Evolutionary conservation across 805 yeast species (phyloP).

Genomic region (Yamadazyma phyllophila): DNA sequence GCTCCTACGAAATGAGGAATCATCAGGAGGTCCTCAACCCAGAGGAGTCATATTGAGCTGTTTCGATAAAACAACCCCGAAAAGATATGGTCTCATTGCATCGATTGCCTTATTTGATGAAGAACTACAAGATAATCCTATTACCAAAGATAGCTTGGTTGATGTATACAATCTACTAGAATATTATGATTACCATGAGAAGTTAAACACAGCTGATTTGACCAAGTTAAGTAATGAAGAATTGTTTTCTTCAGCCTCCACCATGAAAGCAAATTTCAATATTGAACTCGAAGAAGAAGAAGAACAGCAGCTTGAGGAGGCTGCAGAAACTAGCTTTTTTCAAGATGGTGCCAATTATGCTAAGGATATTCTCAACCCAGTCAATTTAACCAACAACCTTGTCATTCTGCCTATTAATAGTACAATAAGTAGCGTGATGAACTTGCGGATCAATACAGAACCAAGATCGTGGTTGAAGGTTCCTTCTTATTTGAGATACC

Average conservation of each 20-base stretch:
- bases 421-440: constrained; percentile 34
- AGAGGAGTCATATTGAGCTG: constrained; percentile 29
- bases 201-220: constrained; percentile 18
- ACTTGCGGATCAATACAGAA: constrained; percentile 12
- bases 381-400: constrained; percentile 32
- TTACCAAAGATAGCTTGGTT: constrained; percentile 15
- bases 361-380: constrained; percentile 31
- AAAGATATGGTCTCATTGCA: constrained; percentile 33
- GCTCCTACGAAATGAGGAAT: constrained; percentile 9
- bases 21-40: constrained; percentile 11
- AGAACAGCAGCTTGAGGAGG: constrained; percentile 7
- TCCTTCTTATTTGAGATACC: constrained; percentile 17
- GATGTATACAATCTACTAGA: constrained; percentile 33
- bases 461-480: constrained; percentile 18
- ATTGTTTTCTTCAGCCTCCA: constrained; percentile 14
- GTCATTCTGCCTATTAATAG: constrained; percentile 37
- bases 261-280: constrained; percentile 13
- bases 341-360: constrained; percentile 18
- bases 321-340: constrained; percentile 7
- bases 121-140: not conserved
- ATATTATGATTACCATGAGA: constrained; percentile 27
- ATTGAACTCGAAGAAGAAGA: constrained; percentile 6
- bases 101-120: constrained; percentile 7
- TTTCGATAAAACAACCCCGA: constrained; percentile 24
- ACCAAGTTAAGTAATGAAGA: constrained; percentile 16